Base-by-base conservation (phyloP, 1,284 basidiomycete genomes). In the Trichosporon ovoides region DNA sequence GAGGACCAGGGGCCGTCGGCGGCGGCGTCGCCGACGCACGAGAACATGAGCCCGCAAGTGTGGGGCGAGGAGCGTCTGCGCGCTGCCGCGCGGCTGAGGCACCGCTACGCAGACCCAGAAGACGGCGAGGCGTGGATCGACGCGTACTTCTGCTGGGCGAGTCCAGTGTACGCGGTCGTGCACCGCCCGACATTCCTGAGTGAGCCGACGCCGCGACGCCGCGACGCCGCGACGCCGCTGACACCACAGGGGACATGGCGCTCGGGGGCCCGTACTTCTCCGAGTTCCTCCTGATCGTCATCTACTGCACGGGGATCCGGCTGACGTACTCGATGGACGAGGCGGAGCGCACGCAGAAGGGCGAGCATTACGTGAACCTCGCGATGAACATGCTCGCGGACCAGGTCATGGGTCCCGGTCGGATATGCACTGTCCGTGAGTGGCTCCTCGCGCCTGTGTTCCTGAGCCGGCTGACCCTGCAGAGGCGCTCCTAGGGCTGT, bases 121-220 rank as follows among this genome's bases (percentile, higher is more conserved):
- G 64, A 66, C 54, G 64, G 64, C 35, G 64, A 66, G 48, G 49
- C 52, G 0, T 54, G 56, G 33, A 54, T 66, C 22, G 60, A 66
- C 19, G 58, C 62, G 50, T 66, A 62, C 51, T 66, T 66, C 52
- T 55, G 40, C 19, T 66, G 65, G 65, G 59, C 65, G n/a, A 58
- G 57, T 18, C 43, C 54, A 19, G 54, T 46, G 5, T 62, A 61
- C 9, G 62, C 55, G 3, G 56, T 62, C 2, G 60, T 66, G 5
- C 57, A 61, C 33, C 38, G 61, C 18, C 35, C 37, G 14, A 40
- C 60, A 12, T 66, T 66, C 48, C 54, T 66, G 13, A 18, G 43
- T 48, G 22, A 48, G 43, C 20, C 11, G 16, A 20, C 19, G 19
- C 10, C 20, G n/a, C 38, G 40, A 12, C 5, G 24, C 14, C 43